Evolutionary conservation across 2,329 filamentous ascomycete species (phyloP), one percentile per base, ranked within the genome.

Genomic region (Aaosphaeria pasadenensis): DNA sequence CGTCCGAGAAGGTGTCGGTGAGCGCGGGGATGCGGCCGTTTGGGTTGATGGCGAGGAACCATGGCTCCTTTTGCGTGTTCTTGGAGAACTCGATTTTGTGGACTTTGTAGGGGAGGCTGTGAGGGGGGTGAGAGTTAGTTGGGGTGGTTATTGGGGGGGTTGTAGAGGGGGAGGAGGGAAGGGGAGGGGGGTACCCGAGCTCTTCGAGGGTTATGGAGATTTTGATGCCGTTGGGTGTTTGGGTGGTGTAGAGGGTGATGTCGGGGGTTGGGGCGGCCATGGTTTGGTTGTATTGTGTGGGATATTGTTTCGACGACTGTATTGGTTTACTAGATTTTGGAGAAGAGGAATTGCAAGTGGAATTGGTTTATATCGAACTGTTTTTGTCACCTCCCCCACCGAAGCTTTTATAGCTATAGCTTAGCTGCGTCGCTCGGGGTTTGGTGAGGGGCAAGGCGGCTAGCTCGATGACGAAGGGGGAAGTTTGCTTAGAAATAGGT

Each of bases 11-110:
- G 5, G 78, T 61, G 71, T 96, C 91, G 6, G 88, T 94, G 44
- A 96, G 62, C 48, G 91, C 91, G 4, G 91, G 91, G 60, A 96
- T 95, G 57, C 91, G 87, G 55, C 91, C 91, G 69, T 96, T 96
- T 54, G 91, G 91, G 72, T 96, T 96, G 74, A 96, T 95, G 45
- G 85, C 84, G 30, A 95, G 80, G 73, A 92, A 96, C 89, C 89
- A 95, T 11, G 82, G 83, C 69, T 92, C 82, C 60, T 94, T 95
- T 62, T 95, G 89, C n/a, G 76, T 80, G 67, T 90, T 88, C 54
- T 88, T 87, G 53, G 69, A 74, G 50, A 95, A 80, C n/a, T 87
- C 79, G 60, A 95, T 84, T 39, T 80, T 77, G 45, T 86, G 80
- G 39, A 85, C 81, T 72, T 90, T 84, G 75, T 95, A 95, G n/a